Conservation (phyloP, 2,329 filamentous ascomycete species). For the Fonsecaea multimorphosa region DNA sequence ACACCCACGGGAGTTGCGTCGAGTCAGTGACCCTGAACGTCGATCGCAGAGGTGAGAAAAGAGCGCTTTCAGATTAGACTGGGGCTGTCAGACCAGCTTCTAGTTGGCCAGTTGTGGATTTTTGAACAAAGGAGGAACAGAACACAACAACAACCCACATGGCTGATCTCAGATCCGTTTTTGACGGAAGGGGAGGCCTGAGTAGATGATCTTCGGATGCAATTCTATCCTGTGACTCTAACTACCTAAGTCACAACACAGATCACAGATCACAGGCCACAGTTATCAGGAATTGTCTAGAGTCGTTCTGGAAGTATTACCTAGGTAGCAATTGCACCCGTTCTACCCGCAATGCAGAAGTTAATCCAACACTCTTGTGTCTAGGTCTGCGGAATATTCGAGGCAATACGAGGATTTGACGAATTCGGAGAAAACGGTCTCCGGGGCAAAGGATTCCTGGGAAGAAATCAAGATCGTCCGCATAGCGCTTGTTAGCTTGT, state of each 20-base stretch:
- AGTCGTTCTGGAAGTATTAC: not conserved
- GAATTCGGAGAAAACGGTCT: not conserved
- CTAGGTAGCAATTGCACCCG: not conserved
- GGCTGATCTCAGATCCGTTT: slow-evolving; percentile 5
- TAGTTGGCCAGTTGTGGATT: not conserved
- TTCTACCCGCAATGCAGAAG: not conserved
- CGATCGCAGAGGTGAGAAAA: not conserved
- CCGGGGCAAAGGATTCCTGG: not conserved
- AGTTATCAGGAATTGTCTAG: not conserved
- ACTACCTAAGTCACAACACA: no score
- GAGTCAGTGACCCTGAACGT: not conserved
- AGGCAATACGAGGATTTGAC: not conserved
- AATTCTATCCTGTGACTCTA: not conserved
- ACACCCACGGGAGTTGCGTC: not conserved
- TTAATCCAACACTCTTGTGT: not conserved
- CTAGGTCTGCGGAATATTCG: not conserved
- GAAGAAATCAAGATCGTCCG: slow-evolving; percentile 9
- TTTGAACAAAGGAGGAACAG: not conserved
- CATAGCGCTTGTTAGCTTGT: slow-evolving; percentile 12
- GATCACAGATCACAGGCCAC: no score
- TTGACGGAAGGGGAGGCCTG: not conserved
- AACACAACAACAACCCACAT: not conserved
- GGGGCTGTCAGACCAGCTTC: not conserved
- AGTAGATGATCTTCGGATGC: not conserved
- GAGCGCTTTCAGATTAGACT: not conserved